Evolutionary conservation across 208 protist species (phyloP), one percentile per base, ranked within the genome.

Genomic region (Leptomonas pyrrhocoris): DNA sequence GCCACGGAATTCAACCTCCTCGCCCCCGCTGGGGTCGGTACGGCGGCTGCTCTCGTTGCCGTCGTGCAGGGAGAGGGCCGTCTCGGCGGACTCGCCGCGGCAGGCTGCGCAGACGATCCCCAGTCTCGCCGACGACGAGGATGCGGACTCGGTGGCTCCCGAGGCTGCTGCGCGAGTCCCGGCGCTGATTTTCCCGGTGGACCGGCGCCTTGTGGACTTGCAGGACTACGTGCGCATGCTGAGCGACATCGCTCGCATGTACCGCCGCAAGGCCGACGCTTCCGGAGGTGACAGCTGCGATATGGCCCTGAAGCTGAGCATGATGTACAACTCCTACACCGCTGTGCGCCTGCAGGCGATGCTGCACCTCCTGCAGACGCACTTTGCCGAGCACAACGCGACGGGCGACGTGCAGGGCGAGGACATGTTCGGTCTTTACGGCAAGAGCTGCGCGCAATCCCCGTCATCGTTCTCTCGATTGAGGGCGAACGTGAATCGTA

Each of bases 241-340:
- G 50, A 55, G 11, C 21, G 50, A 55, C 50, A 55, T 55, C 23
- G 7, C 16, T 25, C 50, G 50, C 25, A 55, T 55, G 23, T 55
- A 55, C 25, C 50, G 50, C 0, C 50, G 19, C 50, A 55, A 55
- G 50, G 50, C 50, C 9, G 19, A 19, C 9, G 25, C 18, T 25
- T 55, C 50, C 23, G 31, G 23, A 25, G 50, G 50, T 31, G 50
- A 55, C 19, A 34, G 23, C 50, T 25, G 19, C 25, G 50, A 55
- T 19, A 55, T 55, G 50, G 19, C 50, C 8, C 21, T 19, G 23
- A 19, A 25, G 7, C 50, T 55, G 23, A 55, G 50, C 50, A 55
- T 55, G 50, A 9, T 55, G 19, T 55, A 55, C 50, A 55, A 55
- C 50, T 19, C 50, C 23, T 55, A 55, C 50, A 55, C 50, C 21